Evolutionary conservation across 192 early-diverging fungal genomes (phyloP).

Genomic region (Allomyces macrogynus): DNA sequence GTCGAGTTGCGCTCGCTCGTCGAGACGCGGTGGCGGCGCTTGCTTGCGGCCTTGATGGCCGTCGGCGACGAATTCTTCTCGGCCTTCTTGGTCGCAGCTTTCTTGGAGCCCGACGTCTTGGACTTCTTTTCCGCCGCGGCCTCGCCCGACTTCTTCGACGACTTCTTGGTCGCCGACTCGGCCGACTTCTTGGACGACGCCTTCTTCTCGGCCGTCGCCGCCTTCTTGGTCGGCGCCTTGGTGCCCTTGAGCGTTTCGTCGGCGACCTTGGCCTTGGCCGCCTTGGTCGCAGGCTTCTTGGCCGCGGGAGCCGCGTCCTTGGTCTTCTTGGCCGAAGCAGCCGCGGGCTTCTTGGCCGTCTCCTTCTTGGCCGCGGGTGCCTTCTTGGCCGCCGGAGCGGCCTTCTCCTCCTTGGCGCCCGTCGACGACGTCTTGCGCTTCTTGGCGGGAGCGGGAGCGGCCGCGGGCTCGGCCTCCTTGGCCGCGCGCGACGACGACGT

Average conservation of each 20-base stretch:
- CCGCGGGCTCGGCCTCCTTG: conserved; percentile 1
- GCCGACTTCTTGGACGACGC: not conserved
- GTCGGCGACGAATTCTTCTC: conserved; percentile 1
- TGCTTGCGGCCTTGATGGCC: too few relatives aligned
- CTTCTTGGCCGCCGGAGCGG: not conserved
- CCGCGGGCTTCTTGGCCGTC: conserved; percentile 2
- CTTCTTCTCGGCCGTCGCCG: not conserved
- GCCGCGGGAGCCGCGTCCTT: too few relatives aligned
- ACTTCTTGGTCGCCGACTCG: not conserved
- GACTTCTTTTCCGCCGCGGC: not conserved
- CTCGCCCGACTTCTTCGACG: not conserved
- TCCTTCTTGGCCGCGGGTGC: not conserved
- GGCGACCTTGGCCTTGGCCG: not conserved
- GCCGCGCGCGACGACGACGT: not conserved
- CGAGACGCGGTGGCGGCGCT: too few relatives aligned
- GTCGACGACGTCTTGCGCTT: conserved; percentile 4
- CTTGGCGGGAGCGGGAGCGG: conserved; percentile 2
- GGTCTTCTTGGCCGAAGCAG: conserved; percentile 2
- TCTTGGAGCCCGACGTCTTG: not conserved
- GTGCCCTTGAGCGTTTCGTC: not conserved
- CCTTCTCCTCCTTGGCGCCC: not conserved
- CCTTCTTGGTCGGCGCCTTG: not conserved
- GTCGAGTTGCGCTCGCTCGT: conserved; percentile 5
- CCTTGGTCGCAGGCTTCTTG: not conserved
- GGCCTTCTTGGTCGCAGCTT: not conserved